A percentile compares a stretch with the other conserved stretches of the same genome.
phyloP scores from a whole-genome alignment of 768 basidiomycete genomes.

The Russula griseocarnosa region DNA sequence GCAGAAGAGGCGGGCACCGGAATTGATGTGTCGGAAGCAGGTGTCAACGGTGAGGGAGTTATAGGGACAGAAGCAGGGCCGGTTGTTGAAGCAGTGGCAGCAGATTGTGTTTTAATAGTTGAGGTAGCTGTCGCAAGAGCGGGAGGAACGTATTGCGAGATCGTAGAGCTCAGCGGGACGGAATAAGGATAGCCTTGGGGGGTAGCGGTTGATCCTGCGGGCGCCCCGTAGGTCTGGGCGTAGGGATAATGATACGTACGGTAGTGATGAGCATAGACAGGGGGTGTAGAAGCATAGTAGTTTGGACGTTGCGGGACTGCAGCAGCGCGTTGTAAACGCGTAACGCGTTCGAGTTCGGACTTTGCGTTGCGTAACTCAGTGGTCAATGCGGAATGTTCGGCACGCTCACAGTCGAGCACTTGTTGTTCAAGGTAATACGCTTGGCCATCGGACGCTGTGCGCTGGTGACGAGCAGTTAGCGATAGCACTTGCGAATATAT shows the following conservation, averaged over 20 bases:
- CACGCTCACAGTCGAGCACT: conserved; percentile 61
- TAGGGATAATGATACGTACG: conserved; percentile 59
- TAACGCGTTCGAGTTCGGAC: conserved; percentile 60
- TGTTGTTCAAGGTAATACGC: conserved; percentile 60
- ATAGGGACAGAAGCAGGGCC: conserved; percentile 1
- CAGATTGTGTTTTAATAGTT: conserved; percentile 26
- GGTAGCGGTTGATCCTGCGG: conserved; percentile 3
- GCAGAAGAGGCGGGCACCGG: conserved; percentile 12
- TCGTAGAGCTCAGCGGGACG: conserved; percentile 32
- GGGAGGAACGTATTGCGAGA: conserved; percentile 33
- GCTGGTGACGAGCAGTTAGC: conserved; percentile 40
- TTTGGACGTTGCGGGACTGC: conserved; percentile 34
- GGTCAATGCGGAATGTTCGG: conserved; percentile 53
- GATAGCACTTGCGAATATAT: neutral
- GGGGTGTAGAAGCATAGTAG: conserved; percentile 24
- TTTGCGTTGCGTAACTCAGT: conserved; percentile 60
- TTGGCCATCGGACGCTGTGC: conserved; percentile 57
- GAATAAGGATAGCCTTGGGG: conserved; percentile 27
- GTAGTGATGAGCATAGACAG: conserved; percentile 49
- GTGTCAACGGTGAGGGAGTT: conserved; percentile 32
- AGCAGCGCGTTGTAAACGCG: conserved; percentile 61
- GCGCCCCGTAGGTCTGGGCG: conserved; percentile 49
- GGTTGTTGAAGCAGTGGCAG: conserved; percentile 19
- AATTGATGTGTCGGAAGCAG: conserved; percentile 36
- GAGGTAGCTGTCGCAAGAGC: conserved; percentile 30